phyloP scores from a whole-genome alignment of 495 filamentous ascomycete species.

The Emericellopsis terricola region DNA sequence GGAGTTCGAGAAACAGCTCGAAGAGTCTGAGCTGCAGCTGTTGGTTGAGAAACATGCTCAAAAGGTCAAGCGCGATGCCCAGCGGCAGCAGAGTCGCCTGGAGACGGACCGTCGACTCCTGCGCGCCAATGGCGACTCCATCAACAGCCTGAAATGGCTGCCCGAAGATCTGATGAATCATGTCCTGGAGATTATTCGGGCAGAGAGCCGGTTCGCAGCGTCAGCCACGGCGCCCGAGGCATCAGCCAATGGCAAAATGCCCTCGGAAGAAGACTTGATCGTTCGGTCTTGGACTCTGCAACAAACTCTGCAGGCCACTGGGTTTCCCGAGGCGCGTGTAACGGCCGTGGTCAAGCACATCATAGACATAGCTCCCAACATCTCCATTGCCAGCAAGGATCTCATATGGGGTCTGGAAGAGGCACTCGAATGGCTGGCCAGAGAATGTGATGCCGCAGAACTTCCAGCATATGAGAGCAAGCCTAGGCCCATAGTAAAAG shows the following conservation, averaged over 20 bases:
- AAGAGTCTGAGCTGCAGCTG: slow-evolving; percentile 63
- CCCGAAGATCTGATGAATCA: slow-evolving; percentile 60
- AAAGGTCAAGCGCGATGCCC: slow-evolving; percentile 47
- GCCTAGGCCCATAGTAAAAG: slow-evolving; percentile 13
- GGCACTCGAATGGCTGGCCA: slow-evolving; percentile 69
- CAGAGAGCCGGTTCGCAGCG: slow-evolving; percentile 29
- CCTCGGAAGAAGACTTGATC: slow-evolving; percentile 53
- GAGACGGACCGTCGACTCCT: slow-evolving; percentile 66
- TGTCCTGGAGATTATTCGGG: slow-evolving; percentile 42
- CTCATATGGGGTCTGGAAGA: slow-evolving; percentile 71
- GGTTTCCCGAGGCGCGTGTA: slow-evolving; percentile 44
- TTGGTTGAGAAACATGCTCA: slow-evolving; percentile 64
- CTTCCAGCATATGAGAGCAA: slow-evolving; percentile 49
- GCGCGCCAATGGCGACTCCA: slow-evolving; percentile 47
- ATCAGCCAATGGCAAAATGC: slow-evolving; percentile 20
- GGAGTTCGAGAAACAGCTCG: slow-evolving; percentile 68
- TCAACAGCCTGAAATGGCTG: slow-evolving; percentile 63
- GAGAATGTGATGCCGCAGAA: slow-evolving; percentile 46
- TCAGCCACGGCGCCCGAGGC: slow-evolving; percentile 21
- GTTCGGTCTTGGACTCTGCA: slow-evolving; percentile 67
- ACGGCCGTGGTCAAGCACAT: slow-evolving; percentile 48
- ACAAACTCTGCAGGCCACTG: slow-evolving; percentile 43
- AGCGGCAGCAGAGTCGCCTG: slow-evolving; percentile 49
- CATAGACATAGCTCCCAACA: slow-evolving; percentile 35
- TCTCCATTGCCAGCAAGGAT: slow-evolving; percentile 36